These are phyloP conservation scores for Nakazawaea populi DNA, from an alignment of 805 yeast genomes.

Conservation along the genomic window DNA sequence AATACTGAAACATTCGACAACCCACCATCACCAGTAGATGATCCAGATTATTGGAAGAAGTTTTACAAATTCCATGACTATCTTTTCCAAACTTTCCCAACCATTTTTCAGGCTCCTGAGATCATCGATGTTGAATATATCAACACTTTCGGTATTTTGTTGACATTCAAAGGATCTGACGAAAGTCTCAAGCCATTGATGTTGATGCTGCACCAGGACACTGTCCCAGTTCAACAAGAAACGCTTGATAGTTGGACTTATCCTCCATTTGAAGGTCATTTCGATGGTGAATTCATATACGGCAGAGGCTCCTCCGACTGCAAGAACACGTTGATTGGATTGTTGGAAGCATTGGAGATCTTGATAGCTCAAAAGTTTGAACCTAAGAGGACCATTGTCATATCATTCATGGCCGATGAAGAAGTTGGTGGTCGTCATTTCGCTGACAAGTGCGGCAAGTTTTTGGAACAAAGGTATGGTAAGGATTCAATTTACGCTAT, in stretches of 20 bases:
- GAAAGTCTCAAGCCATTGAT: constrained; percentile 46
- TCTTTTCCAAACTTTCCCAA: constrained; percentile 11
- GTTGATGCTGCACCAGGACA: constrained; percentile 67
- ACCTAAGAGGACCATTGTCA: constrained; percentile 51
- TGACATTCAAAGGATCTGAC: constrained; percentile 51
- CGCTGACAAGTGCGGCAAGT: constrained; percentile 39
- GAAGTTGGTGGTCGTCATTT: constrained; percentile 56
- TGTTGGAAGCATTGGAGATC: constrained; percentile 52
- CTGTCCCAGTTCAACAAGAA: constrained; percentile 58
- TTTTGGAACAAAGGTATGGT: constrained; percentile 46
- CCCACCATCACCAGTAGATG: constrained; percentile 30
- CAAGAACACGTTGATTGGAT: constrained; percentile 55
- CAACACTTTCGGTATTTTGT: constrained; percentile 52
- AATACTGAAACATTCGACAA: constrained; percentile 44
- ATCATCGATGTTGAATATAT: constrained; percentile 41
- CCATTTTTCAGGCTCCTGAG: constrained; percentile 46
- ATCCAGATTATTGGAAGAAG: constrained; percentile 35
- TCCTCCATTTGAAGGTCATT: constrained; percentile 58
- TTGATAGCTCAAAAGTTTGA: constrained; percentile 37
- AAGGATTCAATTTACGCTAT: constrained; percentile 45
- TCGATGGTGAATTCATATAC: constrained; percentile 54
- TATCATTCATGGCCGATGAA: constrained; percentile 68
- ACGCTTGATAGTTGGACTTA: constrained; percentile 51
- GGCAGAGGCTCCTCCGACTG: constrained; percentile 72
- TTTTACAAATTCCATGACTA: constrained; percentile 27